phyloP scores from a whole-genome alignment of 306 rosid species.

The Vigna radiata region DNA sequence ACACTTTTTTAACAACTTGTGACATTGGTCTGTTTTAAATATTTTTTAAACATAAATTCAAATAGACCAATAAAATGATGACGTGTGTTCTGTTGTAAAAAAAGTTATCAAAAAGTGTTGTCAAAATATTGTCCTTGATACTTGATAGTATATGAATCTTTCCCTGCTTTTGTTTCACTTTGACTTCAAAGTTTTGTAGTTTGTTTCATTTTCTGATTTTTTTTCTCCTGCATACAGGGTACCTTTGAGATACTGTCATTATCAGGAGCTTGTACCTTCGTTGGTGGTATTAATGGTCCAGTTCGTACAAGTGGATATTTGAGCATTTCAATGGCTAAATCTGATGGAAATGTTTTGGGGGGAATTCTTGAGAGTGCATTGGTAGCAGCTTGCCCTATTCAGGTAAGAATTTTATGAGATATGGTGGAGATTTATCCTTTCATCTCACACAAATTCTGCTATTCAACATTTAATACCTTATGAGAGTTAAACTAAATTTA shows the following conservation, averaged over 20 bases:
- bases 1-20: too few species aligned
- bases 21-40: too few species aligned
- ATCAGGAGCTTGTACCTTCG: constrained; percentile 49
- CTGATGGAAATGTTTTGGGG: constrained; percentile 57
- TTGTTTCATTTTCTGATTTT: not conserved
- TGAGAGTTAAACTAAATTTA: not conserved
- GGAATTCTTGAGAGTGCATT: constrained; percentile 53
- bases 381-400: constrained; percentile 63
- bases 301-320: constrained; percentile 30
- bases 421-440: not conserved
- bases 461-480: constrained; percentile 10
- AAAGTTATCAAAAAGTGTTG: too few species aligned
- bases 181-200: not conserved
- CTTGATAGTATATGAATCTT: not conserved
- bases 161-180: not conserved
- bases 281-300: not conserved
- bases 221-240: constrained; percentile 52
- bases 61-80: too few species aligned
- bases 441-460: not conserved
- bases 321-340: constrained; percentile 46
- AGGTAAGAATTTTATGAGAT: constrained; percentile 43
- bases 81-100: too few species aligned
- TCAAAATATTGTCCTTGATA: too few species aligned
- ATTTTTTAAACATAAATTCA: too few species aligned
- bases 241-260: constrained; percentile 58